These are phyloP conservation scores for Colletotrichum acutatum DNA, from an alignment of 2,329 filamentous ascomycete species.

Conservation along the genomic window DNA sequence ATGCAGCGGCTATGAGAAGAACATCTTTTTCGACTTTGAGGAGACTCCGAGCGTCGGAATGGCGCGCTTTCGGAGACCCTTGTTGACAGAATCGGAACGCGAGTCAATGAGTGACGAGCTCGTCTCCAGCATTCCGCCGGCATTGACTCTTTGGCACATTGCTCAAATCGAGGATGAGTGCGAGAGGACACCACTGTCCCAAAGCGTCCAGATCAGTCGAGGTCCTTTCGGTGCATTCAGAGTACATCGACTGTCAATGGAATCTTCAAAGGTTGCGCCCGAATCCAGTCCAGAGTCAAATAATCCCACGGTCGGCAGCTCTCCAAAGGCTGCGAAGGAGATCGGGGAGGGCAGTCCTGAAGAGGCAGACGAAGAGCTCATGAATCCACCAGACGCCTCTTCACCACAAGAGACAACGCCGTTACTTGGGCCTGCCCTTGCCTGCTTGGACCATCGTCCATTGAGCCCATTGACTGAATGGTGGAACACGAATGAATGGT, in stretches of 20 bases:
- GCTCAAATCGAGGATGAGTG: conserved; percentile 43
- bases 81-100: conserved; percentile 50
- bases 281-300: neutral
- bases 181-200: neutral
- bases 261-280: neutral
- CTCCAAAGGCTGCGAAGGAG: neutral
- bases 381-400: neutral
- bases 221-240: neutral
- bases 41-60: conserved; percentile 34
- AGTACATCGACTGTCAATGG: neutral
- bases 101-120: conserved; percentile 48
- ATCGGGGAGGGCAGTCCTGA: neutral
- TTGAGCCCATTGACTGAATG: conserved; percentile 2
- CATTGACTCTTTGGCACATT: conserved; percentile 34
- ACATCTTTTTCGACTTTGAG: conserved; percentile 45
- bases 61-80: conserved; percentile 48
- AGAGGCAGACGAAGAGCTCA: neutral
- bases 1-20: conserved; percentile 49
- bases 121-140: conserved; percentile 42
- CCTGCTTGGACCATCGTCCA: neutral
- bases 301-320: neutral
- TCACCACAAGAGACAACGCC: neutral
- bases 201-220: neutral
- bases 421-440: neutral
- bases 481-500: conserved; percentile 16